Evolutionary conservation across 2,329 filamentous ascomycete species (phyloP).

Genomic region (Sphaerostilbella broomeana): DNA sequence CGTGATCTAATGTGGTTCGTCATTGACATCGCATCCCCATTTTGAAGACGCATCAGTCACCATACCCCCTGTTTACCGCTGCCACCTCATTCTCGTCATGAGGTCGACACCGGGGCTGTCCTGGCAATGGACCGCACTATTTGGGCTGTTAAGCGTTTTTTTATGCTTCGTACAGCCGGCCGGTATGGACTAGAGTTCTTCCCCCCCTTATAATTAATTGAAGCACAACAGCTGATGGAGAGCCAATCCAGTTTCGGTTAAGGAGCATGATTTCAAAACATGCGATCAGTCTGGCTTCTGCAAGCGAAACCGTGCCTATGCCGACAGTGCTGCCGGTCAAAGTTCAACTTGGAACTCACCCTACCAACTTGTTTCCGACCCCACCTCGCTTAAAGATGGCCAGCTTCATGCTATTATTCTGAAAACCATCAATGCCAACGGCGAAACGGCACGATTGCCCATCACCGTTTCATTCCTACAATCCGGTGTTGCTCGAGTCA

Average conservation of each 20-base stretch:
- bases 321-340: slow-evolving; percentile 63
- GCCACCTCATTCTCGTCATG: slow-evolving; percentile 34
- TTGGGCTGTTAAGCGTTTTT: slow-evolving; percentile 53
- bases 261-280: slow-evolving; percentile 95
- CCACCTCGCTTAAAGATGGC: slow-evolving; percentile 70
- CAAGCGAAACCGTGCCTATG: slow-evolving; percentile 85
- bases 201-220: too few relatives aligned
- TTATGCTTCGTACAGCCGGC: slow-evolving; percentile 56
- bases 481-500: slow-evolving; percentile 80
- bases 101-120: slow-evolving; percentile 44
- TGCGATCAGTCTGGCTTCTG: slow-evolving; percentile 96
- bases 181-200: slow-evolving; percentile 41
- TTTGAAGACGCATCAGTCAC: slow-evolving; percentile 3
- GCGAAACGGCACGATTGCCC: slow-evolving; percentile 70
- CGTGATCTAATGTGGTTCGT: slow-evolving; percentile 7
- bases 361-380: slow-evolving; percentile 67
- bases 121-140: slow-evolving; percentile 57
- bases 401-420: slow-evolving; percentile 73
- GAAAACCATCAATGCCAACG: slow-evolving; percentile 61
- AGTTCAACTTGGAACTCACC: slow-evolving; percentile 69
- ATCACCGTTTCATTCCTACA: slow-evolving; percentile 83
- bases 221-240: slow-evolving; percentile 15
- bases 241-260: slow-evolving; percentile 61
- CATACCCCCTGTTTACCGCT: slow-evolving; percentile 10
- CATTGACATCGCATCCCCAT: slow-evolving; percentile 4